Evolutionary conservation across 148 eudicot genomes (phyloP).

Genomic region (Rhododendron vialii): DNA sequence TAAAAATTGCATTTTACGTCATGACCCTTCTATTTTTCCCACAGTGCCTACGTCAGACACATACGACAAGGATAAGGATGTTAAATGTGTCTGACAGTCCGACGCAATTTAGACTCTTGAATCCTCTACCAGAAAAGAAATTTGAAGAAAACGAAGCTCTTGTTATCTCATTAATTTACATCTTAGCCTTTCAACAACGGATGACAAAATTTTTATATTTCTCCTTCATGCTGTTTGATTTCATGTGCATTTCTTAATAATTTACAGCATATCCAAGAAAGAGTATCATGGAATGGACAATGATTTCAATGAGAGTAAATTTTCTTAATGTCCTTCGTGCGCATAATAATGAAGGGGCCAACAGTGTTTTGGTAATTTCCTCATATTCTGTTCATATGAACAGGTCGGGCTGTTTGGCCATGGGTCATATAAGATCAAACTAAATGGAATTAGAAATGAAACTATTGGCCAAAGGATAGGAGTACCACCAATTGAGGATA

Average conservation of each 20-base stretch:
- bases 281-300: not conserved
- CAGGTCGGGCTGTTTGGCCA: not conserved
- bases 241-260: not conserved
- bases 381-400: not conserved
- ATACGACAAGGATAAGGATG: not conserved
- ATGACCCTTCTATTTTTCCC: not conserved
- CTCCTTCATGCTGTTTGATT: not conserved
- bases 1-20: not conserved
- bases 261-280: not conserved
- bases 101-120: not conserved
- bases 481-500: not conserved
- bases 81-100: not conserved
- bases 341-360: not conserved
- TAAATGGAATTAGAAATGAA: not conserved
- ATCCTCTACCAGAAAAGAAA: not conserved
- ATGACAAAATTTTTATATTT: not conserved
- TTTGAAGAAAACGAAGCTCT: not conserved
- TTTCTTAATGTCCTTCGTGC: not conserved
- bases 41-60: not conserved
- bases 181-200: not conserved
- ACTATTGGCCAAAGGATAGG: not conserved
- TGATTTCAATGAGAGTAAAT: not conserved
- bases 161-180: not conserved
- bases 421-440: not conserved
- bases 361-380: not conserved